Evolutionary conservation across 257 asterid species (phyloP).

Genomic region (Nicotiana tomentosiformis): DNA sequence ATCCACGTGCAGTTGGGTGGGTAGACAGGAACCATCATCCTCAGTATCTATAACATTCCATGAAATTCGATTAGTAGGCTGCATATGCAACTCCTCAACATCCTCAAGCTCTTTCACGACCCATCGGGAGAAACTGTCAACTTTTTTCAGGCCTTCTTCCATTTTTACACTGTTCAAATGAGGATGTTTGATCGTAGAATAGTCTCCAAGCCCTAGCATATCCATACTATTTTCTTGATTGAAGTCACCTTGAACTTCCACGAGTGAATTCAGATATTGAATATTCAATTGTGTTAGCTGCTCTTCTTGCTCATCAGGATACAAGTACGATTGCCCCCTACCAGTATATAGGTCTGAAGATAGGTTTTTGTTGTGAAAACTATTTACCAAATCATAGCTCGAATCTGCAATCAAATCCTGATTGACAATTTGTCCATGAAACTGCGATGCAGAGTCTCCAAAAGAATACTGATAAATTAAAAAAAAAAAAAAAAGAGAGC

Average conservation of each 20-base stretch:
- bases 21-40: constrained; percentile 48
- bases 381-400: constrained; percentile 24
- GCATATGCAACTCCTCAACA: constrained; percentile 54
- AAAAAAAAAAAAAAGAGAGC: background rate
- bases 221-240: constrained; percentile 39
- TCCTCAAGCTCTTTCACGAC: constrained; percentile 78
- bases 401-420: constrained; percentile 24
- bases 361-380: constrained; percentile 32
- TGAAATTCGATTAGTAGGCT: constrained; percentile 47
- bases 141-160: constrained; percentile 83
- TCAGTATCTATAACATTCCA: constrained; percentile 67
- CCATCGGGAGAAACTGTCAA: constrained; percentile 96
- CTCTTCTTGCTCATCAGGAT: constrained; percentile 41
- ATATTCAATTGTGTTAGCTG: constrained; percentile 31
- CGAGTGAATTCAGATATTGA: constrained; percentile 36
- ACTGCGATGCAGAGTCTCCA: constrained; percentile 23
- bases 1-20: constrained; percentile 61
- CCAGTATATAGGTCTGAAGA: constrained; percentile 33
- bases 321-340: constrained; percentile 26
- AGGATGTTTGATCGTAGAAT: constrained; percentile 49
- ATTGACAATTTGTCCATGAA: constrained; percentile 18
- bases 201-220: constrained; percentile 36
- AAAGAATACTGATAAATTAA: constrained; percentile 20
- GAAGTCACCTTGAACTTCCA: constrained; percentile 28
- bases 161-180: constrained; percentile 47